Evolutionary conservation across 345 rosid genomes (phyloP).

Genomic region (Lagerstroemia speciosa): DNA sequence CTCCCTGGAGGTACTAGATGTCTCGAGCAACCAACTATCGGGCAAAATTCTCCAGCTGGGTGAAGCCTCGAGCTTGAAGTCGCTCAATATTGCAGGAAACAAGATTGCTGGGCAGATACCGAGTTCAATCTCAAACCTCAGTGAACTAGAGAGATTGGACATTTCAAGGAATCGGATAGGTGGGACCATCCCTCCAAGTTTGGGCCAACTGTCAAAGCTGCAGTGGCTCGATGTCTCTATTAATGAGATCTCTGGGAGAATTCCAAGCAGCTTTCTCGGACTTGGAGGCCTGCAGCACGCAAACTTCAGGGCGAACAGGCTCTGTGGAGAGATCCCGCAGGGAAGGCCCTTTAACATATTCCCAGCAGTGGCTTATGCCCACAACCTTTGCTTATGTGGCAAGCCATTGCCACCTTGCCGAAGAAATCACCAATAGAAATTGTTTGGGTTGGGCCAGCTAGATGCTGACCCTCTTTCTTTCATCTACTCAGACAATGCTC

Average conservation of each 20-base stretch:
- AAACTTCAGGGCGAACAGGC: slow-evolving; percentile 73
- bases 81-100: slow-evolving; percentile 67
- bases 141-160: slow-evolving; percentile 53
- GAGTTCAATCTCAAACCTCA: slow-evolving; percentile 61
- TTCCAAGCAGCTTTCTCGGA: slow-evolving; percentile 60
- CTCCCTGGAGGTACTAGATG: slow-evolving; percentile 57
- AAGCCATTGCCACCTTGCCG: slow-evolving; percentile 76
- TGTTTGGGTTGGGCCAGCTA: slow-evolving; percentile 35
- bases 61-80: slow-evolving; percentile 55
- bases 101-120: slow-evolving; percentile 67
- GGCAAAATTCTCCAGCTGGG: slow-evolving; percentile 57
- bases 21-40: slow-evolving; percentile 56
- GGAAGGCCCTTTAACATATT: slow-evolving; percentile 74
- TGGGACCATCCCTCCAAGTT: slow-evolving; percentile 56
- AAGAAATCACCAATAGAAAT: slow-evolving; percentile 19
- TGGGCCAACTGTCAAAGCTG: slow-evolving; percentile 51
- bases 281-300: slow-evolving; percentile 46
- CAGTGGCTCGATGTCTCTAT: slow-evolving; percentile 78
- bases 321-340: slow-evolving; percentile 88
- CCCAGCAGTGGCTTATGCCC: slow-evolving; percentile 73
- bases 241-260: slow-evolving; percentile 55
- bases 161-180: slow-evolving; percentile 62
- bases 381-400: slow-evolving; percentile 88
- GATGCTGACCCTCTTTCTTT: slow-evolving; percentile 46
- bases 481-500: slow-evolving; percentile 1